Evolutionary conservation across 192 early-diverging fungal species (phyloP), one percentile per base, ranked within the genome.

Genomic region (Piromyces finnis): DNA sequence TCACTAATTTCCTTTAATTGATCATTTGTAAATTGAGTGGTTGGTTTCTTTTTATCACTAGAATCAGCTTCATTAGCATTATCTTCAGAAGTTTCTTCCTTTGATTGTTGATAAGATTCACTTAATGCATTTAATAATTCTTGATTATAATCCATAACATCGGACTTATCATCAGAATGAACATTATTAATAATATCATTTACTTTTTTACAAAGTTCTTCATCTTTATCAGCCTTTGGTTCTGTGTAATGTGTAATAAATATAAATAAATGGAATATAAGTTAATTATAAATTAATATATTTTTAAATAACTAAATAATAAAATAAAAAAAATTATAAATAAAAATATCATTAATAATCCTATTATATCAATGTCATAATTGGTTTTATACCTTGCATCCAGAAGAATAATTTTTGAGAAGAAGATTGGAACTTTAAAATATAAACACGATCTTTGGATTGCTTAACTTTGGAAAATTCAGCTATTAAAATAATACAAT

Each of bases 371-470:
- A n/a, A n/a, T n/a, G n/a, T n/a, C n/a, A n/a, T n/a, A n/a, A n/a
- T n/a, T n/a, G n/a, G n/a, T n/a, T n/a, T 29, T 29, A 14, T 80
- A 84, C 83, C 83, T 81, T 96, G 95, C 86, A 94, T 89, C 95
- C 95, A 96, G 80, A 93, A 94, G 82, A 96, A 95, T 78, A 91
- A 80, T 30, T 91, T 90, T 85, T 92, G 91, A 79, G 85, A 88
- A 26, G 94, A 94, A 3, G 93, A 91, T 84, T 91, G 90, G 86
- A 95, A 96, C 83, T 90, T 91, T 27, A 96, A 85, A 78, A 96
- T 86, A 81, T 91, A 91, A 0, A 96, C 95, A 79, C 95, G 92
- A 12, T 91, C 94, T 28, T 87, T 79, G 0, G 87, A 82, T 83
- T 88, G 88, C 77, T 78, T 77, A 18, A 88, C 89, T 77, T 87